phyloP scores from a whole-genome alignment of 805 yeast species.

The Saccharomycopsis babjevae region DNA sequence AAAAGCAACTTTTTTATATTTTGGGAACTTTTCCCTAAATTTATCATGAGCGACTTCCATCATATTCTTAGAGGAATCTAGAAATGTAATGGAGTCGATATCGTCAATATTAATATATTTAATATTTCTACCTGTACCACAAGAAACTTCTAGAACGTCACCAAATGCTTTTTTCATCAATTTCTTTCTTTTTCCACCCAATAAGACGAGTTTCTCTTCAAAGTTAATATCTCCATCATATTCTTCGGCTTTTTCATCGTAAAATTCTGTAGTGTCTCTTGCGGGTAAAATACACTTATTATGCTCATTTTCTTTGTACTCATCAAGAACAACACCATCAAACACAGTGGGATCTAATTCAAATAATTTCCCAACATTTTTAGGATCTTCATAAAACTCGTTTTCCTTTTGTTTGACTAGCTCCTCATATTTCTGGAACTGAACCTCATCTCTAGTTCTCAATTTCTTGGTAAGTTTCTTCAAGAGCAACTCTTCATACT shows the following conservation, averaged over 20 bases:
- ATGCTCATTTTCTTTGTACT: conserved; percentile 12
- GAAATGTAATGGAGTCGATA: conserved; percentile 66
- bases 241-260: conserved; percentile 64
- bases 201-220: conserved; percentile 36
- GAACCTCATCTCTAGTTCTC: conserved; percentile 54
- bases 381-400: conserved; percentile 9
- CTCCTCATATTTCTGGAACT: conserved; percentile 47
- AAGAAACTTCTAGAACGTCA: conserved; percentile 87
- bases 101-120: conserved; percentile 53
- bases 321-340: conserved; percentile 15
- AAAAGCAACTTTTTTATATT: conserved; percentile 64
- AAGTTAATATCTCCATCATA: conserved; percentile 71
- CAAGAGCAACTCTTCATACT: conserved; percentile 53
- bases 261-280: conserved; percentile 72
- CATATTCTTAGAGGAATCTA: conserved; percentile 83
- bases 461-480: conserved; percentile 50
- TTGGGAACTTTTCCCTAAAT: conserved; percentile 58
- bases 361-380: conserved; percentile 26
- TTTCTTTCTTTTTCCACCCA: conserved; percentile 63
- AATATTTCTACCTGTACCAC: conserved; percentile 93
- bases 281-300: conserved; percentile 43
- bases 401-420: conserved; percentile 31
- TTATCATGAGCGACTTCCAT: conserved; percentile 68
- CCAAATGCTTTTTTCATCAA: conserved; percentile 70
- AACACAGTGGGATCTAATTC: conserved; percentile 14